Evolutionary conservation across 2,329 filamentous ascomycete genomes (phyloP).

Genomic region (Alternaria ventricosa): DNA sequence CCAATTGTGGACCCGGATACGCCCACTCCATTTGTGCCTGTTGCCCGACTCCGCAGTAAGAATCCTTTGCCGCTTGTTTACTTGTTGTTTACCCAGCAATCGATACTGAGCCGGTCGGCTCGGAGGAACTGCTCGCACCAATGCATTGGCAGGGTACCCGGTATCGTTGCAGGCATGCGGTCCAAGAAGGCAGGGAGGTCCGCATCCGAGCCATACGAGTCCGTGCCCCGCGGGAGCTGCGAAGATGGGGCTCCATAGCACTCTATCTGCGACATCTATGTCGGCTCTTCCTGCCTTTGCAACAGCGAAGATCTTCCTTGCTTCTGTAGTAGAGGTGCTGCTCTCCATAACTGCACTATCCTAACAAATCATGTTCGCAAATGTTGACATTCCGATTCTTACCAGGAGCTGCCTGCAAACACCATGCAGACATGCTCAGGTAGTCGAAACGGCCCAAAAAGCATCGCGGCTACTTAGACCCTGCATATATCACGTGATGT

Average conservation of each 20-base stretch:
- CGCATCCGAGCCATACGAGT: background rate
- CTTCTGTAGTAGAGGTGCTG: background rate
- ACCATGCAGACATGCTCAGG: background rate
- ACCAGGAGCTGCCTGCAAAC: background rate
- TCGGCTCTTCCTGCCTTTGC: background rate
- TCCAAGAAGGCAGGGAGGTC: background rate
- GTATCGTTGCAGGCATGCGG: background rate
- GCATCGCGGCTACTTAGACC: background rate
- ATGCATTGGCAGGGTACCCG: conserved; percentile 1
- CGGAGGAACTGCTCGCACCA: conserved; percentile 9
- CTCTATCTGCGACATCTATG: background rate
- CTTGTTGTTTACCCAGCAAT: conserved; percentile 4
- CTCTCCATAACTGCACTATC: background rate
- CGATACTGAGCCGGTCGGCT: background rate
- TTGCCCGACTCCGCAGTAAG: conserved; percentile 1
- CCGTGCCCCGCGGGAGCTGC: conserved; percentile 4
- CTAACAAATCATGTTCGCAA: background rate
- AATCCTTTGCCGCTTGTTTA: background rate
- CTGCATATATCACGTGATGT: conserved; percentile 18
- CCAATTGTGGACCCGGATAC: background rate
- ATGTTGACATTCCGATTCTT: background rate
- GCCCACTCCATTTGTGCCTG: background rate
- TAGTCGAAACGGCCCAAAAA: no score
- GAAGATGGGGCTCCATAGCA: background rate
- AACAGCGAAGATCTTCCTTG: background rate